Conservation (phyloP, 2,329 filamentous ascomycete genomes). For the Clarireedia sp. region DNA sequence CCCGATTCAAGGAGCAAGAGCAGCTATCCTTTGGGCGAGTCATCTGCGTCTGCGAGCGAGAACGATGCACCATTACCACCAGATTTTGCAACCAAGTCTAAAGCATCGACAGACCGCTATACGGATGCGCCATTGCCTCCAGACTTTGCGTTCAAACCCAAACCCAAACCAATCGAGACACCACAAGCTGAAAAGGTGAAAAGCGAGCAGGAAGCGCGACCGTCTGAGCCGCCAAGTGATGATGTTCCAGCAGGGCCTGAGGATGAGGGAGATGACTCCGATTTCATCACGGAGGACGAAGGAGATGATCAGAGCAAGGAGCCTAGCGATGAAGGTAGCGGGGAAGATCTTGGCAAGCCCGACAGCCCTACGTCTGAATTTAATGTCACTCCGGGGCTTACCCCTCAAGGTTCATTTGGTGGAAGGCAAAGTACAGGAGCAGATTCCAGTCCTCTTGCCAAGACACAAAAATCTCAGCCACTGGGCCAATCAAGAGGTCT, state of each 20-base stretch:
- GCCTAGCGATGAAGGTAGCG: constrained; percentile 49
- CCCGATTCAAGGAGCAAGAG: constrained; percentile 35
- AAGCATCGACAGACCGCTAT: constrained; percentile 18
- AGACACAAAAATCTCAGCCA: constrained; percentile 39
- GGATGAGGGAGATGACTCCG: constrained; percentile 27
- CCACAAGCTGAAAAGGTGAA: constrained; percentile 1
- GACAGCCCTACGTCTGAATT: constrained; percentile 44
- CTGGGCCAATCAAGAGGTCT: constrained; percentile 32
- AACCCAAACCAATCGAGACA: constrained; percentile 12
- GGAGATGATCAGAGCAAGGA: constrained; percentile 38
- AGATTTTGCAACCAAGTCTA: constrained; percentile 27
- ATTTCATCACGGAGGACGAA: constrained; percentile 25
- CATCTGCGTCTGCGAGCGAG: constrained; percentile 35
- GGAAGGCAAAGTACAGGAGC: constrained; percentile 36
- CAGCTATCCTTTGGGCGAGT: constrained; percentile 30
- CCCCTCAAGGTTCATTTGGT: constrained; percentile 52
- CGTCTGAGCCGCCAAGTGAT: constrained; percentile 20
- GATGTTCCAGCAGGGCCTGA: constrained; percentile 28
- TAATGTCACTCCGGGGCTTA: constrained; percentile 42
- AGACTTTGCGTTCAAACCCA: constrained; percentile 26
- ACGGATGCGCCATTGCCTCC: constrained; percentile 36
- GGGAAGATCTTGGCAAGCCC: constrained; percentile 57
- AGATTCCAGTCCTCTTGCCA: constrained; percentile 33
- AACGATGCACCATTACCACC: constrained; percentile 36
- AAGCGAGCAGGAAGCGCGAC: constrained; percentile 13